phyloP scores from a whole-genome alignment of 495 filamentous ascomycete genomes.

The Hyaloscypha bicolor region DNA sequence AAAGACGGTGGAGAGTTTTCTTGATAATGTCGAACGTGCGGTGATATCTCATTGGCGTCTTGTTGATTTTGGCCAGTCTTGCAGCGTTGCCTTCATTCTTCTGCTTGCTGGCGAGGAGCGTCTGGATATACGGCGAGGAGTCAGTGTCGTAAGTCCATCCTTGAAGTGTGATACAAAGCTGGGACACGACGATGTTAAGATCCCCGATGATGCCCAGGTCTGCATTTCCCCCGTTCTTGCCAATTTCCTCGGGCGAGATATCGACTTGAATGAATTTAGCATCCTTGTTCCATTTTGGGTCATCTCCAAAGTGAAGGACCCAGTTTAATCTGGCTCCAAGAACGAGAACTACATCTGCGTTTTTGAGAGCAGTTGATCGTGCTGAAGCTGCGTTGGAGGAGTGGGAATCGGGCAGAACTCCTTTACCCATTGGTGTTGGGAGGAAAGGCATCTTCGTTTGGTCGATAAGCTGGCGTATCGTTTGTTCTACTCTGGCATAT shows the following conservation, averaged over 20 bases:
- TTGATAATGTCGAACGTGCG: constrained; percentile 60
- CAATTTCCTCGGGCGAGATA: constrained; percentile 59
- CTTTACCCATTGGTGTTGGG: constrained; percentile 67
- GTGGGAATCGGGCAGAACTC: constrained; percentile 59
- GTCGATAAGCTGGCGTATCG: constrained; percentile 50
- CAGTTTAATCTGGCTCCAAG: constrained; percentile 65
- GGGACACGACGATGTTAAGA: constrained; percentile 52
- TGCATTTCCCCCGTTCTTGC: constrained; percentile 48
- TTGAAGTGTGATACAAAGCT: constrained; percentile 44
- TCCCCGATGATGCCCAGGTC: constrained; percentile 56
- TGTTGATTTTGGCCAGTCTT: constrained; percentile 39
- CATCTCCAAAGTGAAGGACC: constrained; percentile 64
- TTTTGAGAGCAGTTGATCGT: constrained; percentile 56
- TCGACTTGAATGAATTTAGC: constrained; percentile 64
- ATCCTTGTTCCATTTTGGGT: constrained; percentile 56
- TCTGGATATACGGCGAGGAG: constrained; percentile 39
- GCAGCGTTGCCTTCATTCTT: constrained; percentile 51
- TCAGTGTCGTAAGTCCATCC: constrained; percentile 47
- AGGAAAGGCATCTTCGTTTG: constrained; percentile 59
- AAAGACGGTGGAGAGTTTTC: constrained; percentile 6
- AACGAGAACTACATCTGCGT: constrained; percentile 61
- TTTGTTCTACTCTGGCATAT: constrained; percentile 55
- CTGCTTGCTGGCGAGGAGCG: constrained; percentile 28
- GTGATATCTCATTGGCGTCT: constrained; percentile 53
- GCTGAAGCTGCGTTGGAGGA: constrained; percentile 57